A percentile compares a stretch with the other conserved stretches of the same genome.
Evolutionary conservation across 176 grass and related monocot species (phyloP).

Genomic region (Musa itinerans): DNA sequence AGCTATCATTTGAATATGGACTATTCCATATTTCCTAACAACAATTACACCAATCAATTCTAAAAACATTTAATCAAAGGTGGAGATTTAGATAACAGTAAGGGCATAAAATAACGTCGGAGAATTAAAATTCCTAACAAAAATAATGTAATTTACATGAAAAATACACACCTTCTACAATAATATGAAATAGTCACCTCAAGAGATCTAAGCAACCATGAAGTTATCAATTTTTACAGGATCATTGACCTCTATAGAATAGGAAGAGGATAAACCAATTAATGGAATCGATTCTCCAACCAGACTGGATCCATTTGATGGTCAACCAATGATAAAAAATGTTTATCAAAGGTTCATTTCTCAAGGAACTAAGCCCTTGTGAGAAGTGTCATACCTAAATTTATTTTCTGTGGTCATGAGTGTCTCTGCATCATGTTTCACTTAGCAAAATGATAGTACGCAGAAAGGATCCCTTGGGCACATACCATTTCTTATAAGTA

Average conservation of each 20-base stretch:
- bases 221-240: too few relatives aligned
- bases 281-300: background rate
- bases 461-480: too few relatives aligned
- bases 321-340: background rate
- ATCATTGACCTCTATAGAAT: background rate
- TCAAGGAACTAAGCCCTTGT: background rate
- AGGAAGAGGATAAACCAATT: background rate
- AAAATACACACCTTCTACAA: background rate
- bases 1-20: slow-evolving; percentile 90
- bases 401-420: background rate
- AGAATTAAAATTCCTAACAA: background rate
- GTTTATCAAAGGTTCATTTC: background rate
- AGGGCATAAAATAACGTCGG: background rate
- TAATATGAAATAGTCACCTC: background rate
- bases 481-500: too few relatives aligned
- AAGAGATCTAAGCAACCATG: background rate
- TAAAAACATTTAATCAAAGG: background rate
- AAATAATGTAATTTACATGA: background rate
- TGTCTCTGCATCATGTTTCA: background rate
- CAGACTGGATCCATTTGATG: background rate
- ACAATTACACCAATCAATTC: slow-evolving; percentile 4
- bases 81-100: slow-evolving; percentile 5
- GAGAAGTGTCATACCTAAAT: background rate
- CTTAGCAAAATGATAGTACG: background rate
- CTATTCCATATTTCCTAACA: slow-evolving; percentile 94